phyloP scores from a whole-genome alignment of 179 eudicot species.

The Heliamphora pulchella region DNA sequence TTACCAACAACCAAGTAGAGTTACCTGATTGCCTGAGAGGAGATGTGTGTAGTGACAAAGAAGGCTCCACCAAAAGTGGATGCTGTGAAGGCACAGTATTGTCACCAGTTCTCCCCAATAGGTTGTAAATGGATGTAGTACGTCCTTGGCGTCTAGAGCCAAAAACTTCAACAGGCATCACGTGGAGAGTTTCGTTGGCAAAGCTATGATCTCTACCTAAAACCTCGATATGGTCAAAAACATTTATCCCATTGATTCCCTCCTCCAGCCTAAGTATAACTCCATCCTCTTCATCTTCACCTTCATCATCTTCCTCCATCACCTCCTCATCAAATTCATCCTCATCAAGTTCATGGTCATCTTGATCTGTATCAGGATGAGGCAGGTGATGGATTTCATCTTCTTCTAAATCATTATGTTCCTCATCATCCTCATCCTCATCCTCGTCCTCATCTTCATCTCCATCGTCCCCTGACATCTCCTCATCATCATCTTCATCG shows the following conservation, averaged over 20 bases:
- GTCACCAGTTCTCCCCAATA: constrained; percentile 78
- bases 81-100: constrained; percentile 57
- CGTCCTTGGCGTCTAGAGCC: constrained; percentile 98
- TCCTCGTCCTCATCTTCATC: constrained; percentile 55
- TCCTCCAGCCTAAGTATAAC: constrained; percentile 83
- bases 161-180: constrained; percentile 97
- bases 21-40: constrained; percentile 69
- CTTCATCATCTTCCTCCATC: constrained; percentile 93
- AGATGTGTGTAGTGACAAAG: constrained; percentile 32
- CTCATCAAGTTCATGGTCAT: constrained; percentile 91
- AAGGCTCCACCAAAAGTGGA: constrained; percentile 80
- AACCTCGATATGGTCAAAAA: constrained; percentile 95
- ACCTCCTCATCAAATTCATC: constrained; percentile 94
- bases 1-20: background rate
- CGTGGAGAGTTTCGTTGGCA: constrained; percentile 74
- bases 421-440: constrained; percentile 83
- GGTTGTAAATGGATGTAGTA: constrained; percentile 90
- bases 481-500: constrained; percentile 88
- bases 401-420: constrained; percentile 74
- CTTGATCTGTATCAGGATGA: constrained; percentile 87
- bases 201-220: constrained; percentile 82
- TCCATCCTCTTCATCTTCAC: constrained; percentile 90
- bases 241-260: constrained; percentile 92
- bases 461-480: constrained; percentile 85
- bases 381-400: constrained; percentile 83